Evolutionary conservation across 2,329 filamentous ascomycete genomes (phyloP), one percentile per base, ranked within the genome.

Genomic region (Leptographium lundbergii): DNA sequence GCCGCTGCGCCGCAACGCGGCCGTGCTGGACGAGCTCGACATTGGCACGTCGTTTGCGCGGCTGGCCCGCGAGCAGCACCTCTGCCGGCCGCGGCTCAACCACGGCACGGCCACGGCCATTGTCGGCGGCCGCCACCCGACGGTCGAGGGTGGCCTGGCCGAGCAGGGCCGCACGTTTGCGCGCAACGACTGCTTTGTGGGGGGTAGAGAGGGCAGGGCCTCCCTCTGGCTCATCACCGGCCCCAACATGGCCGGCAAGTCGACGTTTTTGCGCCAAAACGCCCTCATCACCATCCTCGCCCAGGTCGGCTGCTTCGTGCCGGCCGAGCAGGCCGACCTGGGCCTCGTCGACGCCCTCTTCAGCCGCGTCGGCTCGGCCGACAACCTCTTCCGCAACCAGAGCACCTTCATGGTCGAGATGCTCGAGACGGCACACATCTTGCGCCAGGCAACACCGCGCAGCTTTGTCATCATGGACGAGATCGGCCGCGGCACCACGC

Each of bases 391-490:
- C 74, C 83, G 85, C 56, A 88, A 96, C 74, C 91, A 97, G 71
- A 96, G 90, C 57, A 99, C 95, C 0, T 99, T 99, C 72, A 97
- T 99, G 94, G 90, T 97, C 1, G 94, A 99, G 74, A 99, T 99
- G 94, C 80, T 96, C 2, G 94, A 99, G 73, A 96, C 94, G 24
- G 91, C 92, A 1, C 81, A 87, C 29, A 99, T 99, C 57, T 79
- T 99, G 57, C 88, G 87, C 61, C 80, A 88, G 64, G 92, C 94
- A 0, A 97, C 92, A 0, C 74, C 84, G 1, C 81, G 86, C 27
- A 94, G 88, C 0, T 95, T 99, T 66, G 92, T 94, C 61, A 92
- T 99, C 70, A 97, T 99, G 92, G 94, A 99, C 70, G 94, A 99
- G 75, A 89, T 99, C 45, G 94, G 94, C 0, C 81, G 94, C 54